Base-by-base conservation (phyloP, 345 rosid genomes). In the Ceriops decandra region DNA sequence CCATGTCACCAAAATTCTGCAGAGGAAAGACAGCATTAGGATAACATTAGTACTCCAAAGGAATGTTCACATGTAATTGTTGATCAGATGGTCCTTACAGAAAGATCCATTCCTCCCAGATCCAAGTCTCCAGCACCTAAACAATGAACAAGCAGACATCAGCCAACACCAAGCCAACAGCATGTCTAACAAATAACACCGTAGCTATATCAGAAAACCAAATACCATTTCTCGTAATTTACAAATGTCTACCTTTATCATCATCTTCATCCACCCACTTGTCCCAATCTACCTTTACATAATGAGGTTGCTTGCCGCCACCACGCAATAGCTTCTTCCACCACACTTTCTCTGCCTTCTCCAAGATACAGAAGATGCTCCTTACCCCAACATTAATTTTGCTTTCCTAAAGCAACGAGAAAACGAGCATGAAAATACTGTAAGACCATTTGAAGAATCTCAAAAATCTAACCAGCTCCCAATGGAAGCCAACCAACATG, bases 191-290 rank as follows among this genome's bases (percentile, higher is more conserved):
- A 42, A 42, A 42, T 38, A 38, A 9, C 10, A 11, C 46, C 0
- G 0, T 2, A 11, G 15, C 2, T 38, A 38, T 38, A 38, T 38
- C 15, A 38, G 9, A 33, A 7, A 33, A 33, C 36, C 36, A 33
- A 33, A 38, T 2, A 2, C 0, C 15, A 38, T 38, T 38, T 38
- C 0, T 3, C 4, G 5, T 42, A 13, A 42, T 42, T 13, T 42
- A 42, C 19, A 10, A 32, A 38, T 15, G 59, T 56, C 67, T 68
- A 62, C 69, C 82, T 71, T 72, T 74, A 38, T 88, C 96, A 4
- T 91, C 97, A 35, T 90, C 96, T 77, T 89, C 96, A 74, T 91
- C 97, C 27, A 88, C 95, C 97, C 95, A 91, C 72, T 88, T 91
- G 82, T 91, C 95, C 97, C 97, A 91, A 68, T 91, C 97, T 8